These are phyloP conservation scores for Murraya paniculata DNA, from an alignment of 345 rosid species.

Conservation along the genomic window DNA sequence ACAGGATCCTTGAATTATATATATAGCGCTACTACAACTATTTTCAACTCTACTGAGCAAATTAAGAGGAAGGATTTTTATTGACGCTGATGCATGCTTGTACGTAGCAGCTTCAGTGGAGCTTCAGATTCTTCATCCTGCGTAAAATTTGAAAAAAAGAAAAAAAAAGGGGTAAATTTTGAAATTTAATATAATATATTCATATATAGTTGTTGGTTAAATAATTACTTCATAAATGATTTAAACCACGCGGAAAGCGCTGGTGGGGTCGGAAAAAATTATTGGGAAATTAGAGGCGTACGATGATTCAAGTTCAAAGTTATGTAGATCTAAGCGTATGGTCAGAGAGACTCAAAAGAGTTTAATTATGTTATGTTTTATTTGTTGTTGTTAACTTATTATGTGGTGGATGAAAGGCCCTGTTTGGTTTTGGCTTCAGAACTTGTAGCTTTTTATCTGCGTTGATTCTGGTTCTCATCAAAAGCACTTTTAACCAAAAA, in stretches of 20 bases:
- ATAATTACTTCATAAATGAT: neutral
- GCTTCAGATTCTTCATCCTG: conserved; percentile 61
- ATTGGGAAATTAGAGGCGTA: conserved; percentile 2
- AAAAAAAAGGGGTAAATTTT: conserved; percentile 3
- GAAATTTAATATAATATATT: neutral
- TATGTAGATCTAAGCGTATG: neutral
- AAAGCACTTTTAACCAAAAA: no score
- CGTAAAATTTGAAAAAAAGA: neutral
- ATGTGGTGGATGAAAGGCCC: neutral
- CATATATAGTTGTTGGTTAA: neutral
- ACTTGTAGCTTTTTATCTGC: conserved; percentile 4
- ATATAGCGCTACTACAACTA: neutral
- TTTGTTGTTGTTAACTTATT: conserved; percentile 2
- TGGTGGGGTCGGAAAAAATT: conserved; percentile 12
- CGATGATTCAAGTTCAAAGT: neutral
- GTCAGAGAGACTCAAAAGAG: neutral
- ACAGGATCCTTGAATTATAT: conserved; percentile 15
- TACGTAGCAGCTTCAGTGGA: conserved; percentile 19
- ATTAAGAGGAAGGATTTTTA: conserved; percentile 14
- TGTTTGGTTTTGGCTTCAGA: neutral
- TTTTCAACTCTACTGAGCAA: neutral
- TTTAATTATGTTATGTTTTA: neutral
- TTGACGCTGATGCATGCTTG: conserved; percentile 21
- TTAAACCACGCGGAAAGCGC: conserved; percentile 43
- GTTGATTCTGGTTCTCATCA: neutral